Percentiles rank a stretch among this genome's conserved stretches.
phyloP scores from a whole-genome alignment of 192 early-diverging fungal genomes.

The Pecoramyces ruminantium region DNA sequence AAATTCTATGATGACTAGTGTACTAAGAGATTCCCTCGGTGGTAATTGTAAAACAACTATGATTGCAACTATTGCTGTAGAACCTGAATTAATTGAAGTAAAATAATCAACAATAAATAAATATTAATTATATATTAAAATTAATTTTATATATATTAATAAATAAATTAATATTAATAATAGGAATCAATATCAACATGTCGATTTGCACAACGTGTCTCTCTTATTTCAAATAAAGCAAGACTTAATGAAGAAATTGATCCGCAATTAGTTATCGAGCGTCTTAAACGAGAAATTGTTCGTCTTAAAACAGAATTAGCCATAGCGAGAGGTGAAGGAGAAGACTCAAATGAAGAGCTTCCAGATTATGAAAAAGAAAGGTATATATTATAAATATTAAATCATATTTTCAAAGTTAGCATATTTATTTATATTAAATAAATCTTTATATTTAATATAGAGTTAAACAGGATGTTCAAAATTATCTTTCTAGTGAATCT shows the following conservation, averaged over 20 bases:
- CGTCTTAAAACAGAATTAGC: slow-evolving; percentile 33
- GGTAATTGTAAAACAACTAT: slow-evolving; percentile 48
- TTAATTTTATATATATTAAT: no score
- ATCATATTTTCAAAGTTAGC: no score
- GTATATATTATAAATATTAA: no score
- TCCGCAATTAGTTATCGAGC: slow-evolving; percentile 27
- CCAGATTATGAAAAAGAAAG: slow-evolving; percentile 37
- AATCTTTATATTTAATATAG: slow-evolving; percentile 2
- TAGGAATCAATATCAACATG: slow-evolving; percentile 51
- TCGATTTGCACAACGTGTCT: slow-evolving; percentile 42
- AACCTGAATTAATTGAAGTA: slow-evolving; percentile 39
- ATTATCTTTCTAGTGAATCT: slow-evolving; percentile 17
- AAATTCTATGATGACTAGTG: slow-evolving; percentile 46
- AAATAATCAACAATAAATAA: not conserved
- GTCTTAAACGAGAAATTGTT: slow-evolving; percentile 26
- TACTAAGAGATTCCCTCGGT: slow-evolving; percentile 36
- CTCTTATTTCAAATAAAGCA: slow-evolving; percentile 31
- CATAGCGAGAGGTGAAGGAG: slow-evolving; percentile 12
- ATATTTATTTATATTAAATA: no score
- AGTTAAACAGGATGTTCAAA: slow-evolving; percentile 21
- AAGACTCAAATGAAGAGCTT: slow-evolving; percentile 17
- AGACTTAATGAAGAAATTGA: slow-evolving; percentile 41
- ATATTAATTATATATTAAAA: no score
- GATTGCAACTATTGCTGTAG: slow-evolving; percentile 38
- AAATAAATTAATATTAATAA: not conserved